Conservation (phyloP, 2,329 filamentous ascomycete species). For the Cercospora sesami region DNA sequence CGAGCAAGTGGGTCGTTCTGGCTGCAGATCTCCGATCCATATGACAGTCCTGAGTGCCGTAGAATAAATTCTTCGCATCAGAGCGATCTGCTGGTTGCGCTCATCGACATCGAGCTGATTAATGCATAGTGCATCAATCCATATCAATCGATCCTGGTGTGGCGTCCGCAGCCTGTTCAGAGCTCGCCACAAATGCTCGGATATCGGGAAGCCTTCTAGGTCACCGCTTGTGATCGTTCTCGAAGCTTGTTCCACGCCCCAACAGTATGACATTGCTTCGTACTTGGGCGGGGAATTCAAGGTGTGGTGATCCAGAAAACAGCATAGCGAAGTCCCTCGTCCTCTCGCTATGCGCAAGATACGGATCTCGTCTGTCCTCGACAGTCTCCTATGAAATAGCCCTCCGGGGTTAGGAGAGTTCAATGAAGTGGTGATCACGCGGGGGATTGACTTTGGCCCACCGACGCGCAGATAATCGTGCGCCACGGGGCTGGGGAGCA, state of each 20-base stretch:
- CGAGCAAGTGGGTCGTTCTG: conserved; percentile 7
- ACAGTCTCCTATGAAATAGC: conserved; percentile 5
- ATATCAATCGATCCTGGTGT: conserved; percentile 17
- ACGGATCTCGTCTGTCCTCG: conserved; percentile 8
- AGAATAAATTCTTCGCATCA: conserved; percentile 30
- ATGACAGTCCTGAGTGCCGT: conserved; percentile 25
- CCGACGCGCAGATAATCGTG: conserved; percentile 6
- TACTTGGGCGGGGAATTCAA: conserved; percentile 7
- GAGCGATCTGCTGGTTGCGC: conserved; percentile 25
- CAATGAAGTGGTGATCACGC: background rate
- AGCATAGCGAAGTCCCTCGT: conserved; percentile 2
- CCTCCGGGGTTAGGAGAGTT: background rate
- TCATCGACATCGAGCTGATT: conserved; percentile 29
- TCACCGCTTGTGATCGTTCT: conserved; percentile 13
- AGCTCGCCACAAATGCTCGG: conserved; percentile 20
- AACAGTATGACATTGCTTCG: conserved; percentile 25
- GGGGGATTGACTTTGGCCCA: background rate
- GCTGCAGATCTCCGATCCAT: conserved; percentile 23
- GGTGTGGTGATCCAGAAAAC: conserved; percentile 13
- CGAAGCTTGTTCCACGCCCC: conserved; percentile 8
- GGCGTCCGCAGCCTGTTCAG: conserved; percentile 15
- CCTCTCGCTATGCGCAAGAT: conserved; percentile 16
- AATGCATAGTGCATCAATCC: conserved; percentile 33
- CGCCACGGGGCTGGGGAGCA: background rate
- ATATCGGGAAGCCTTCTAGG: conserved; percentile 15